Evolutionary conservation across 176 grass and related monocot species (phyloP).

Genomic region (Avena eriantha): DNA sequence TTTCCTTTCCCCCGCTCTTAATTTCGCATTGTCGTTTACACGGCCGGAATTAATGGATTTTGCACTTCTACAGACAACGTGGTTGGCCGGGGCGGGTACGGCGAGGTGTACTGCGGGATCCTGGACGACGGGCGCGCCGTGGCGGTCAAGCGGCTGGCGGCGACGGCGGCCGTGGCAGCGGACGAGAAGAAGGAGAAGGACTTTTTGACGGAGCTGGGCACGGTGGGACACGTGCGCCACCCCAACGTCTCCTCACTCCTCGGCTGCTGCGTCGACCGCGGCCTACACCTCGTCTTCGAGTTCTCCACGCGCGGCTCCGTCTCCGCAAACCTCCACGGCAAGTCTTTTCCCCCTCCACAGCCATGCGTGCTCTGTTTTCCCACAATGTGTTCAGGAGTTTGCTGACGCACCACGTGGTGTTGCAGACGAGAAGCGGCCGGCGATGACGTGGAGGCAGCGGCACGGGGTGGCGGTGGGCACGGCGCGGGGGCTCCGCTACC

Average conservation of each 20-base stretch:
- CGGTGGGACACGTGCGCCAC: constrained; percentile 82
- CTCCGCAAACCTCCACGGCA: constrained; percentile 91
- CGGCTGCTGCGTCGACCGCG: constrained; percentile 88
- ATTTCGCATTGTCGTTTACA: background rate
- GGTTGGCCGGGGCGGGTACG: constrained; percentile 83
- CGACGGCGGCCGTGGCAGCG: constrained; percentile 52
- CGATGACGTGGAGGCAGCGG: constrained; percentile 74
- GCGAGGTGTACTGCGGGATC: constrained; percentile 84
- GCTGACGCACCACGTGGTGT: background rate
- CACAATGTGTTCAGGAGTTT: background rate
- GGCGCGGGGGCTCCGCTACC: constrained; percentile 75
- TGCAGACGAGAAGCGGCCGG: constrained; percentile 69
- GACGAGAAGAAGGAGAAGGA: constrained; percentile 93
- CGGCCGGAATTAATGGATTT: background rate
- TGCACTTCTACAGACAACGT: constrained; percentile 58
- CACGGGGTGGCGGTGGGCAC: constrained; percentile 73
- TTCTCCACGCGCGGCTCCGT: constrained; percentile 82
- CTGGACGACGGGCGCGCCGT: constrained; percentile 65
- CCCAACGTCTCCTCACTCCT: constrained; percentile 79
- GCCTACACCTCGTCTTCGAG: constrained; percentile 83
- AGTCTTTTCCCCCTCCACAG: background rate
- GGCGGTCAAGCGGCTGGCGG: constrained; percentile 72
- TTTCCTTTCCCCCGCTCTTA: background rate
- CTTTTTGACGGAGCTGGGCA: constrained; percentile 90
- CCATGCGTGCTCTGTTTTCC: background rate